Evolutionary conservation across 352 stramenopile genomes (phyloP).

Genomic region (Pythium aquatile): DNA sequence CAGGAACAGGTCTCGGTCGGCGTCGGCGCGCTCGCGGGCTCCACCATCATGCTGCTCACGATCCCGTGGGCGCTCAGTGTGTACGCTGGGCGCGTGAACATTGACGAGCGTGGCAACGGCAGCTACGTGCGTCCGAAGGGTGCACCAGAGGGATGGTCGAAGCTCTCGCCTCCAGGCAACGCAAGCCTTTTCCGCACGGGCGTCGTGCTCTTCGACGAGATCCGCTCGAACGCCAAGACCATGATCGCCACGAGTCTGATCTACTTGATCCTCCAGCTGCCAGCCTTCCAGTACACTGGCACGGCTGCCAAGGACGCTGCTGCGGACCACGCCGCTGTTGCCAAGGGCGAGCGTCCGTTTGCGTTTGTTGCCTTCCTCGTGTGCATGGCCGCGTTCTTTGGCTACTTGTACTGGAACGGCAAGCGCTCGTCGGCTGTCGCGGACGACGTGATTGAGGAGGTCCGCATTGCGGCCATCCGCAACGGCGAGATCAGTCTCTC

Average conservation of each 20-base stretch:
- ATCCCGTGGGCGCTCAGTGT: constrained; percentile 95
- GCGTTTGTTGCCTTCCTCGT: constrained; percentile 88
- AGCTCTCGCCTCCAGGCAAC: constrained; percentile 82
- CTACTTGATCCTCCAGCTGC: constrained; percentile 96
- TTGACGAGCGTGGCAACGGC: constrained; percentile 83
- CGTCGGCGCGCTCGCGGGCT: constrained; percentile 97
- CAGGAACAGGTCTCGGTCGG: constrained; percentile 95
- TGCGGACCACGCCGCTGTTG: constrained; percentile 67
- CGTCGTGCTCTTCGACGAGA: constrained; percentile 84
- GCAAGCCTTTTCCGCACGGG: constrained; percentile 61
- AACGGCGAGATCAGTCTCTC: constrained; percentile 78
- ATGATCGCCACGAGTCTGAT: constrained; percentile 93
- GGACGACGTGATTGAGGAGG: constrained; percentile 65
- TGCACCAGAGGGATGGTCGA: constrained; percentile 71
- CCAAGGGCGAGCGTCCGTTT: constrained; percentile 86
- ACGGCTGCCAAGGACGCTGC: constrained; percentile 55
- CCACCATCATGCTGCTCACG: constrained; percentile 99
- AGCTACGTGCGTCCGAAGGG: constrained; percentile 85
- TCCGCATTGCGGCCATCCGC: constrained; percentile 67
- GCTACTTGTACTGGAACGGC: constrained; percentile 93
- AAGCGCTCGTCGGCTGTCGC: constrained; percentile 70
- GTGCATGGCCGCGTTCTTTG: constrained; percentile 88
- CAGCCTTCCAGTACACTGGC: constrained; percentile 89
- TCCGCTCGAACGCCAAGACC: constrained; percentile 87
- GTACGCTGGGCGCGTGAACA: constrained; percentile 93